A percentile compares a stretch with the other conserved stretches of the same genome.
phyloP scores from a whole-genome alignment of 78 protist species.

The Mastigamoeba balamuthi region DNA sequence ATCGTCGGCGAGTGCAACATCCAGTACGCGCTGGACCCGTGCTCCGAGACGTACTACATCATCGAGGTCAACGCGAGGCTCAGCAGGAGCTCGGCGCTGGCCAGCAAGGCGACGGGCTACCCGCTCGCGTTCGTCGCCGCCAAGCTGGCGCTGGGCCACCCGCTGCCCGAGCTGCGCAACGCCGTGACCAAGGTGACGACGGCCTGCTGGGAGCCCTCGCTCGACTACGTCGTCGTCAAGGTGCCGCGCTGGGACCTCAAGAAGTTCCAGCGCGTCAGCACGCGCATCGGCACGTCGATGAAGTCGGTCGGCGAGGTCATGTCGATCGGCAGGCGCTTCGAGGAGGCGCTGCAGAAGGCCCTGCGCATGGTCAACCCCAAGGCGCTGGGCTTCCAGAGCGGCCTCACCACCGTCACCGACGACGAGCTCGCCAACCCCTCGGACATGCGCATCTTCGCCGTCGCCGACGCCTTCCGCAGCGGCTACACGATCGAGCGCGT shows the following conservation, averaged over 20 bases:
- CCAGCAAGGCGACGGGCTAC: slow-evolving; percentile 96
- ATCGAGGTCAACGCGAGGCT: slow-evolving; percentile 94
- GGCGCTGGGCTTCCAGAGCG: slow-evolving; percentile 26
- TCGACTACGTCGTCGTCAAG: slow-evolving; percentile 92
- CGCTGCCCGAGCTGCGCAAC: slow-evolving; percentile 56
- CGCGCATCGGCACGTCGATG: slow-evolving; percentile 70
- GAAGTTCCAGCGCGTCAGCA: slow-evolving; percentile 66
- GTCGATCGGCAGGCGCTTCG: slow-evolving; percentile 92
- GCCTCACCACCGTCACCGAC: slow-evolving; percentile 19
- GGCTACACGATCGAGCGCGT: slow-evolving; percentile 73
- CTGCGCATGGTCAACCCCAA: slow-evolving; percentile 33
- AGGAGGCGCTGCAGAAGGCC: slow-evolving; percentile 84
- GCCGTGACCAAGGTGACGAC: slow-evolving; percentile 79
- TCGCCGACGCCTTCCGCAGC: slow-evolving; percentile 64
- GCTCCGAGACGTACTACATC: slow-evolving; percentile 64
- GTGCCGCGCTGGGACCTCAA: slow-evolving; percentile 76
- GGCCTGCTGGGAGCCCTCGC: slow-evolving; percentile 93
- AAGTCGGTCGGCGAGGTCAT: slow-evolving; percentile 95
- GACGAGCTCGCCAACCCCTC: slow-evolving; percentile 62
- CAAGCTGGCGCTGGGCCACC: slow-evolving; percentile 80
- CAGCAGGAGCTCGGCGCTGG: slow-evolving; percentile 88
- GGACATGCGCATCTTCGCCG: slow-evolving; percentile 69
- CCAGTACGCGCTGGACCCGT: slow-evolving; percentile 93
- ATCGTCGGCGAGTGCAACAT: slow-evolving; percentile 97
- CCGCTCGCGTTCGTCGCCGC: slow-evolving; percentile 94